Percentiles rank a stretch among this genome's conserved stretches.
phyloP scores from a whole-genome alignment of 768 basidiomycete species.

The Kwoniella sp. region DNA sequence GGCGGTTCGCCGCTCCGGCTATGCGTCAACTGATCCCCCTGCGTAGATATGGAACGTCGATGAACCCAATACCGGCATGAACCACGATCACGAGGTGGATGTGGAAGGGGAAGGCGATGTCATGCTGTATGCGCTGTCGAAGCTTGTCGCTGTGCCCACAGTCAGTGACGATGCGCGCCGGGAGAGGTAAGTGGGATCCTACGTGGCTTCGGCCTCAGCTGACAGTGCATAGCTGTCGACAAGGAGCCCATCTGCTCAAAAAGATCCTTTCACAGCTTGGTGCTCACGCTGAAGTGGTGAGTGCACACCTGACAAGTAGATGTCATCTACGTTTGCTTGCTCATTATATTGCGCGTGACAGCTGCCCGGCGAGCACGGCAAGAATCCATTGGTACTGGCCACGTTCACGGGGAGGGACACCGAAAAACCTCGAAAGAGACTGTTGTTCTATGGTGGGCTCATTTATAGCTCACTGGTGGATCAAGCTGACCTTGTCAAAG shows the following conservation, averaged over 20 bases:
- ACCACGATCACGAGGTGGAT: constrained; percentile 21
- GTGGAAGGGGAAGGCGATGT: constrained; percentile 57
- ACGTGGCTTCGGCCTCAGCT: background rate
- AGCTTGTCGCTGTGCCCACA: constrained; percentile 82
- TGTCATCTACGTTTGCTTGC: background rate
- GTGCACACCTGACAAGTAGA: constrained; percentile 28
- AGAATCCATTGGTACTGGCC: constrained; percentile 83
- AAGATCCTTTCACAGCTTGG: constrained; percentile 85
- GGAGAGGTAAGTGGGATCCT: constrained; percentile 53
- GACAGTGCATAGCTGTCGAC: constrained; percentile 60
- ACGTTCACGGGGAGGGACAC: constrained; percentile 72
- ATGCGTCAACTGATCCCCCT: background rate
- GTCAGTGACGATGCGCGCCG: constrained; percentile 66
- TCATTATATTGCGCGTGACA: constrained; percentile 43
- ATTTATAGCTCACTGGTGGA: background rate
- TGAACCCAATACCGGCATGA: constrained; percentile 13
- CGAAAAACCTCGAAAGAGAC: constrained; percentile 60
- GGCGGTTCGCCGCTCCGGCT: background rate
- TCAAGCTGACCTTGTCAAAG: constrained; percentile 15
- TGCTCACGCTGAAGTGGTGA: constrained; percentile 69
- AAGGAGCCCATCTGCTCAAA: constrained; percentile 87
- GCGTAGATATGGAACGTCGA: constrained; percentile 53
- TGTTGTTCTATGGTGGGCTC: constrained; percentile 80
- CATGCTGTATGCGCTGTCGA: constrained; percentile 71
- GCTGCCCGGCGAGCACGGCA: constrained; percentile 71